A percentile compares a stretch with the other conserved stretches of the same genome.
These are phyloP conservation scores for Phytophthora pistaciae DNA, from an alignment of 352 stramenopile species.

Conservation along the genomic window DNA sequence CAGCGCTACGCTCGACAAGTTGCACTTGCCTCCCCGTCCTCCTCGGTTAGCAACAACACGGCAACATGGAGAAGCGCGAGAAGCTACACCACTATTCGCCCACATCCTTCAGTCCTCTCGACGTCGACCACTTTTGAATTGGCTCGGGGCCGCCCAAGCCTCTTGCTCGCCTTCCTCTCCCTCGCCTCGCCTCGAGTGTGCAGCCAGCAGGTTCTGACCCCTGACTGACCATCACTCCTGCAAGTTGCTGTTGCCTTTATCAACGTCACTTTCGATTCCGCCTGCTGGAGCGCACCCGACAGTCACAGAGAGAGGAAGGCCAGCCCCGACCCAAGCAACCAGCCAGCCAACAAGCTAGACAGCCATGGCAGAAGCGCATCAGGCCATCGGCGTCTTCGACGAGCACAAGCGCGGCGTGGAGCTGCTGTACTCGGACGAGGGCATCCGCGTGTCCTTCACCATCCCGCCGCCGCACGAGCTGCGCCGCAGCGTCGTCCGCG, in stretches of 20 bases:
- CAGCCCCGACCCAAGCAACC: neutral
- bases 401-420: slow-evolving; percentile 90
- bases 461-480: slow-evolving; percentile 86
- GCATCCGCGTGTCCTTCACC: slow-evolving; percentile 85
- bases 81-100: neutral
- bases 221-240: slow-evolving; percentile 28
- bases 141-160: neutral
- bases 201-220: slow-evolving; percentile 5
- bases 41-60: neutral
- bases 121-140: slow-evolving; percentile 24
- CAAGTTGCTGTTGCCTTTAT: slow-evolving; percentile 25
- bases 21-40: slow-evolving; percentile 6
- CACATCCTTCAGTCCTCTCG: neutral
- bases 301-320: neutral
- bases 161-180: neutral
- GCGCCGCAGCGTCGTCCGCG: slow-evolving; percentile 65
- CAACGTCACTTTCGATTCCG: slow-evolving; percentile 23
- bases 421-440: slow-evolving; percentile 86
- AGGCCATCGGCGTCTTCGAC: slow-evolving; percentile 86
- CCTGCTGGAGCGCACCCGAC: neutral
- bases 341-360: neutral
- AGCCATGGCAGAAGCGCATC: slow-evolving; percentile 87
- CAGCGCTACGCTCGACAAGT: slow-evolving; percentile 6
- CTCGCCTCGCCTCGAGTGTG: neutral
- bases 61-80: neutral